Conservation (phyloP, 768 basidiomycete species). For the Trametes punicea region DNA sequence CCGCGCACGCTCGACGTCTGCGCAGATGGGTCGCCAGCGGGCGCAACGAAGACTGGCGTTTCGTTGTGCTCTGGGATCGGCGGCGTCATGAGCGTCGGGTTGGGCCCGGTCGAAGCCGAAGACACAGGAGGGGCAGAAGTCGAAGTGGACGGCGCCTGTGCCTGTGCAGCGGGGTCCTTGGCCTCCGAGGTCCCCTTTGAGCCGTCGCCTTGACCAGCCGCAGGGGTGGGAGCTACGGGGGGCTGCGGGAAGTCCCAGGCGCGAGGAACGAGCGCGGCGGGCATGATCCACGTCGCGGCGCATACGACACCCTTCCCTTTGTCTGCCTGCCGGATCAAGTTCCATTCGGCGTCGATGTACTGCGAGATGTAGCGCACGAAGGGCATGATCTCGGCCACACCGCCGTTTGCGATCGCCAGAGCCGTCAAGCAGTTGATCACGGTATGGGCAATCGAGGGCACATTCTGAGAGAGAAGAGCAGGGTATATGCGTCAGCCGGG, state of each 20-base stretch:
- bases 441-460: slow-evolving; percentile 55
- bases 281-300: slow-evolving; percentile 89
- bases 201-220: background rate
- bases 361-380: slow-evolving; percentile 81
- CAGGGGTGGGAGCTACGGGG: slow-evolving; percentile 23
- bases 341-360: slow-evolving; percentile 76
- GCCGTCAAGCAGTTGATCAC: slow-evolving; percentile 76
- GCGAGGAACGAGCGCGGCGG: slow-evolving; percentile 72
- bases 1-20: slow-evolving; percentile 3
- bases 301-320: slow-evolving; percentile 79
- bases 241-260: slow-evolving; percentile 71
- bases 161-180: slow-evolving; percentile 4
- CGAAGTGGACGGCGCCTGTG: background rate
- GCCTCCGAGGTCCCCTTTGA: background rate
- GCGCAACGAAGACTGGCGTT: slow-evolving; percentile 5
- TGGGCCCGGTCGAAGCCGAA: background rate
- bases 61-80: slow-evolving; percentile 11
- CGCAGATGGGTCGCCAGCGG: background rate
- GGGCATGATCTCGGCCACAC: slow-evolving; percentile 78
- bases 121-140: background rate
- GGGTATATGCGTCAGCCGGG: background rate
- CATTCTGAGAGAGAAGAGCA: slow-evolving; percentile 37
- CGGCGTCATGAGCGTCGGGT: slow-evolving; percentile 10
- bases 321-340: slow-evolving; percentile 57
- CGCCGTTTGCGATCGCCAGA: slow-evolving; percentile 63